Percentiles rank a stretch among this genome's conserved stretches.
These are phyloP conservation scores for Chondrus crispus DNA, from an alignment of 23 red algal species.

Conservation along the genomic window DNA sequence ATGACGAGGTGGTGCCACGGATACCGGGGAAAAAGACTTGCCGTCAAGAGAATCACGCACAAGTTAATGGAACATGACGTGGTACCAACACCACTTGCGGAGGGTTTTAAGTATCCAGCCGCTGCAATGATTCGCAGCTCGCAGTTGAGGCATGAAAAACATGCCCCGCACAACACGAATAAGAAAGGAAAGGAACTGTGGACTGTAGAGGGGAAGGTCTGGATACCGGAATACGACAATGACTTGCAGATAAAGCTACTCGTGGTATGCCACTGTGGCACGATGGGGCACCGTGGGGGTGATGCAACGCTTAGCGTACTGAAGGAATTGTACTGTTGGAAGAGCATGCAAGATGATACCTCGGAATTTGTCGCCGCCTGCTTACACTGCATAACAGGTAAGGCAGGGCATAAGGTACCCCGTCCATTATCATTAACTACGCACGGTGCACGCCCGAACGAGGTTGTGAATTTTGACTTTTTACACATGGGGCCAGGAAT, in stretches of 20 bases:
- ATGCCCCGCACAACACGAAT: neutral
- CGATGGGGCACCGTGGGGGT: neutral
- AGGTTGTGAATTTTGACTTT: conserved; percentile 43
- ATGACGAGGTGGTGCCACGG: conserved; percentile 21
- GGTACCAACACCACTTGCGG: neutral
- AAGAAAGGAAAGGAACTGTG: neutral
- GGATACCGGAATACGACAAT: neutral
- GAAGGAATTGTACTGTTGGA: neutral
- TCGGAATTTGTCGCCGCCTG: neutral
- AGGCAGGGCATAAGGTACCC: neutral
- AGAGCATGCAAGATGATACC: neutral
- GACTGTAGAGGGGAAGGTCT: neutral
- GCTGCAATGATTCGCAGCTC: neutral
- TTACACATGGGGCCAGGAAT: conserved; percentile 16
- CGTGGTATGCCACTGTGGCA: conserved; percentile 6
- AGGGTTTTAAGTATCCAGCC: neutral
- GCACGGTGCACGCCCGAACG: neutral
- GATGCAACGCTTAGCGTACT: neutral
- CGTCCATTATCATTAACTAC: neutral
- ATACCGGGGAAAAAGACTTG: neutral
- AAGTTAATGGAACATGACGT: neutral
- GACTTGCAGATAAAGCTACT: neutral
- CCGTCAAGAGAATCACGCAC: neutral
- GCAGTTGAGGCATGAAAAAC: neutral
- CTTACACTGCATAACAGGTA: neutral